phyloP scores from a whole-genome alignment of 495 filamentous ascomycete species.

The Aspergillus heteromorphus region DNA sequence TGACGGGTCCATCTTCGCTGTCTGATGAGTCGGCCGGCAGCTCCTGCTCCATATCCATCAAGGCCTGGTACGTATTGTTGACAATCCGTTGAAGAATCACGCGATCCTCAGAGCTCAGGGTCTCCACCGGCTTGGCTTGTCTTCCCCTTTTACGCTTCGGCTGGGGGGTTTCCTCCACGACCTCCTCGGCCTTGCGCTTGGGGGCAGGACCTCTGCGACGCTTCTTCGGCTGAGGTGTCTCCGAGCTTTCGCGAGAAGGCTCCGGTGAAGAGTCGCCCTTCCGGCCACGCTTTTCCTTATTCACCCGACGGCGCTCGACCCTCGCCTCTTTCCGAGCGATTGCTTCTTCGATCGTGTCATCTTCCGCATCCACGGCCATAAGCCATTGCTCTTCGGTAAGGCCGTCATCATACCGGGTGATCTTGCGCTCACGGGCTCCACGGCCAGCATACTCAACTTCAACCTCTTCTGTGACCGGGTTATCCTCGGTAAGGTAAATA shows the following conservation, averaged over 20 bases:
- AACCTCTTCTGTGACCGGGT: slow-evolving; percentile 72
- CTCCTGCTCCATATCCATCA: slow-evolving; percentile 71
- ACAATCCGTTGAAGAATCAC: slow-evolving; percentile 67
- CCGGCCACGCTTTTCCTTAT: slow-evolving; percentile 58
- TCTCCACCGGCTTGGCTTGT: slow-evolving; percentile 59
- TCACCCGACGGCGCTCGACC: slow-evolving; percentile 70
- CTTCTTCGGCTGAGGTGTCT: slow-evolving; percentile 60
- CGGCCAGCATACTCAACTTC: slow-evolving; percentile 73
- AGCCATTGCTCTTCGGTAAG: slow-evolving; percentile 98
- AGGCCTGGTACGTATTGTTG: slow-evolving; percentile 64
- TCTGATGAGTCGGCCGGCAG: slow-evolving; percentile 54
- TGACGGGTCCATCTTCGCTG: slow-evolving; percentile 53
- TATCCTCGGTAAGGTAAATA: slow-evolving; percentile 83
- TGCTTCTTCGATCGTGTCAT: slow-evolving; percentile 88
- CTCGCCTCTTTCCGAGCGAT: slow-evolving; percentile 83
- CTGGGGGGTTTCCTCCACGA: slow-evolving; percentile 67
- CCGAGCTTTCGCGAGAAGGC: slow-evolving; percentile 72
- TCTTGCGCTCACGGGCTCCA: slow-evolving; percentile 87
- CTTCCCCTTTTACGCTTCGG: slow-evolving; percentile 79
- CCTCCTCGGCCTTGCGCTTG: slow-evolving; percentile 84
- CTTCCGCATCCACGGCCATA: slow-evolving; percentile 87
- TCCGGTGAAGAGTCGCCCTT: slow-evolving; percentile 67
- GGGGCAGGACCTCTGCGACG: slow-evolving; percentile 66
- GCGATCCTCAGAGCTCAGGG: slow-evolving; percentile 42
- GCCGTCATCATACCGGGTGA: slow-evolving; percentile 93